Percentiles rank a stretch among this genome's conserved stretches.
phyloP scores from a whole-genome alignment of 768 basidiomycete genomes.

The Chalciporus piperatus region DNA sequence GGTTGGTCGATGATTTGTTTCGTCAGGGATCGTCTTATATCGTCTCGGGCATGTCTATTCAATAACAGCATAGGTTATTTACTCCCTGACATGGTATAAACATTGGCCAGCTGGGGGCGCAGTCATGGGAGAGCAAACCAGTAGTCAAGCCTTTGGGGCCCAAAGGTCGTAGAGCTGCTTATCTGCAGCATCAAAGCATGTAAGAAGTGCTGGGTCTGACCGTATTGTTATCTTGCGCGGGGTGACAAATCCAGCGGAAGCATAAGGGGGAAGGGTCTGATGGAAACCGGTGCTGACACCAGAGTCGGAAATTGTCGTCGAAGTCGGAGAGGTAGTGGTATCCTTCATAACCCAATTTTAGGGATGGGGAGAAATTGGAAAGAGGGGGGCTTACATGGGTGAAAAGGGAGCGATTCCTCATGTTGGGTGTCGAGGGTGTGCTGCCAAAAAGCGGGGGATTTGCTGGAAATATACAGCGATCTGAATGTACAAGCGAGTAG shows the following conservation, averaged over 20 bases:
- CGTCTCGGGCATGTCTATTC: not conserved
- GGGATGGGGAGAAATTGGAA: not conserved
- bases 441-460: not conserved
- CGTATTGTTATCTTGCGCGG: constrained; percentile 48
- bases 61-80: not conserved
- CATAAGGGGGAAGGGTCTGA: constrained; percentile 17
- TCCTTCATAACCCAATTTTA: constrained; percentile 10
- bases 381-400: constrained; percentile 13
- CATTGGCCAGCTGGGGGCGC: not conserved
- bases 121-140: not conserved
- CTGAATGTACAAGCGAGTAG: not conserved
- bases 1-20: too few relatives aligned
- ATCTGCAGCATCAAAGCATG: constrained; percentile 75
- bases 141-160: constrained; percentile 44
- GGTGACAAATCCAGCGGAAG: constrained; percentile 24
- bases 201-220: constrained; percentile 62
- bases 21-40: too few relatives aligned
- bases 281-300: constrained; percentile 20
- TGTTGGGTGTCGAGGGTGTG: constrained; percentile 9
- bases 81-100: not conserved
- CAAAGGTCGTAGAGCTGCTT: constrained; percentile 77
- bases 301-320: constrained; percentile 32
- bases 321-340: constrained; percentile 24
- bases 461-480: constrained; percentile 1
- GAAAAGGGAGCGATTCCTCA: constrained; percentile 10